Conservation (phyloP, 306 rosid species). For the Sesbania bispinosa region DNA sequence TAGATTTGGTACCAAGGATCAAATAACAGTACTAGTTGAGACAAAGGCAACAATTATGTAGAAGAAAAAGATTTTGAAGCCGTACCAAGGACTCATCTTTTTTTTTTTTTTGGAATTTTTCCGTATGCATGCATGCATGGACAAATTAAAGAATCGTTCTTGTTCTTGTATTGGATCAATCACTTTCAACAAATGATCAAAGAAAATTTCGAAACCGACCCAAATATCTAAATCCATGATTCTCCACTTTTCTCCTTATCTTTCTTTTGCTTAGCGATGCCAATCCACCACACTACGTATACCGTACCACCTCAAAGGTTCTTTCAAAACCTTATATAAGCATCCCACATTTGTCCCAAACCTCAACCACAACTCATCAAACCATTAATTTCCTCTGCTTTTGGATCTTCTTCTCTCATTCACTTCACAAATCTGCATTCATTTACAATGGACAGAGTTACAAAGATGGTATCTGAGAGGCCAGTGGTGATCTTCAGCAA, state of each 20-base stretch:
- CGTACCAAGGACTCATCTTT: slow-evolving; percentile 67
- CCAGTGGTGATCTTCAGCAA: slow-evolving; percentile 97
- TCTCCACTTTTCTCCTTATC: slow-evolving; percentile 30
- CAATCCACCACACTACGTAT: no score
- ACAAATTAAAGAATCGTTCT: slow-evolving; percentile 33
- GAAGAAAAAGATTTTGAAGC: slow-evolving; percentile 4
- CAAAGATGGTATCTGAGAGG: slow-evolving; percentile 73
- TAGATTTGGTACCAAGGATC: slow-evolving; percentile 2
- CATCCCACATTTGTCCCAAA: not conserved
- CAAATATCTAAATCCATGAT: slow-evolving; percentile 48
- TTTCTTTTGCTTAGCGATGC: slow-evolving; percentile 12
- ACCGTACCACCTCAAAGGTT: slow-evolving; percentile 16
- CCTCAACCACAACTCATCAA: slow-evolving; percentile 10
- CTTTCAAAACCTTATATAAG: slow-evolving; percentile 56
- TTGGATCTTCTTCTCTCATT: no score
- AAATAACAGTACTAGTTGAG: not conserved
- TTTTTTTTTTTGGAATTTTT: slow-evolving; percentile 20
- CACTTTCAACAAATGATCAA: slow-evolving; percentile 47
- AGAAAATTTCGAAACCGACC: slow-evolving; percentile 33
- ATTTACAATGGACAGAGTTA: slow-evolving; percentile 66
- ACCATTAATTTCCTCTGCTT: no score
- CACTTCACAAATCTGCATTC: not conserved
- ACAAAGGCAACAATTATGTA: not conserved
- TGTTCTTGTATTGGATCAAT: slow-evolving; percentile 28
- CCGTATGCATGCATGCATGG: slow-evolving; percentile 54